Conservation (phyloP, 805 yeast species). For the Yamadazyma kitorensis region DNA sequence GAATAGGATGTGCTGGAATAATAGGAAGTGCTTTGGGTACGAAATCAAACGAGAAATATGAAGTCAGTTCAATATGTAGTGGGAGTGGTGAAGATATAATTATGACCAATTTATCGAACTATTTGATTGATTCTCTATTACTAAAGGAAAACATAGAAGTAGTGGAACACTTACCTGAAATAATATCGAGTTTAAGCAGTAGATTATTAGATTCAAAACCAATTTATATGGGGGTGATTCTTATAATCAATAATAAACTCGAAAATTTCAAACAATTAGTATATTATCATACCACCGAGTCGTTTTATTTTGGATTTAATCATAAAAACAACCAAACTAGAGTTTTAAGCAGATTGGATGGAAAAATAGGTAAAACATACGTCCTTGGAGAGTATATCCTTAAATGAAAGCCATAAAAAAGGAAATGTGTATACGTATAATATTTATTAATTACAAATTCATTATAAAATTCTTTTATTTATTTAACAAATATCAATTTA, state of each 20-base stretch:
- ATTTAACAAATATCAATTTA: conserved; percentile 41
- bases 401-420: not conserved
- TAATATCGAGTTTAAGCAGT: too few species aligned
- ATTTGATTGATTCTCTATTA: conserved; percentile 12
- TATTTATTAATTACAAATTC: conserved; percentile 14
- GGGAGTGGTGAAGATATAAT: conserved; percentile 60
- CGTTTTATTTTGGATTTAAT: conserved; percentile 31
- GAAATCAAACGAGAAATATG: conserved; percentile 15
- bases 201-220: not conserved
- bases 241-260: conserved; percentile 15
- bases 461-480: conserved; percentile 7
- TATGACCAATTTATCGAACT: conserved; percentile 38
- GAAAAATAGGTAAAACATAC: conserved; percentile 18
- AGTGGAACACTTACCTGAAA: too few species aligned
- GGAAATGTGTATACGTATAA: conserved; percentile 3
- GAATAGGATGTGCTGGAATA: conserved; percentile 55
- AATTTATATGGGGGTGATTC: conserved; percentile 32
- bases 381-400: conserved; percentile 24
- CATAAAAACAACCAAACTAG: conserved; percentile 15
- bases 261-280: conserved; percentile 15
- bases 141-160: too few species aligned
- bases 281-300: conserved; percentile 39
- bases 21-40: conserved; percentile 44
- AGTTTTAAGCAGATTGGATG: conserved; percentile 19
- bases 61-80: conserved; percentile 41